Conservation (phyloP, 306 rosid species). For the apple (Malus domestica) region ASM211411v1 NC_041801.1:11755501-11756000, state of each 20-base stretch:
- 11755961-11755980: slow-evolving; percentile 85
- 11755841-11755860: slow-evolving; percentile 22
- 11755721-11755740: slow-evolving; percentile 87
- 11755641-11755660: slow-evolving; percentile 78
- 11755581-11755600: slow-evolving; percentile 81
- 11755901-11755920: slow-evolving; percentile 18
- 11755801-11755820: slow-evolving; percentile 75
- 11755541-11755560: slow-evolving; percentile 9
- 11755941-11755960: slow-evolving; percentile 90
- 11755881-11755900: slow-evolving; percentile 1
- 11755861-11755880: not conserved
- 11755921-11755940: slow-evolving; percentile 81
- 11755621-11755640: slow-evolving; percentile 94
- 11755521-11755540: slow-evolving; percentile 24
- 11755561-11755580: slow-evolving; percentile 34
- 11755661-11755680: slow-evolving; percentile 52
- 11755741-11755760: slow-evolving; percentile 97
- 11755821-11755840: slow-evolving; percentile 99
- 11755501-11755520: slow-evolving; percentile 10
- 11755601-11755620: slow-evolving; percentile 79
- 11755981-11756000: slow-evolving; percentile 99
- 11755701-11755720: slow-evolving; percentile 75
- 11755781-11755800: slow-evolving; percentile 83
- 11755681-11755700: slow-evolving; percentile 72
- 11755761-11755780: slow-evolving; percentile 93